A percentile compares a stretch with the other conserved stretches of the same genome.
These are phyloP conservation scores for Luzula sylvatica DNA, from an alignment of 176 grass and related monocot species.

Conservation along the genomic window DNA sequence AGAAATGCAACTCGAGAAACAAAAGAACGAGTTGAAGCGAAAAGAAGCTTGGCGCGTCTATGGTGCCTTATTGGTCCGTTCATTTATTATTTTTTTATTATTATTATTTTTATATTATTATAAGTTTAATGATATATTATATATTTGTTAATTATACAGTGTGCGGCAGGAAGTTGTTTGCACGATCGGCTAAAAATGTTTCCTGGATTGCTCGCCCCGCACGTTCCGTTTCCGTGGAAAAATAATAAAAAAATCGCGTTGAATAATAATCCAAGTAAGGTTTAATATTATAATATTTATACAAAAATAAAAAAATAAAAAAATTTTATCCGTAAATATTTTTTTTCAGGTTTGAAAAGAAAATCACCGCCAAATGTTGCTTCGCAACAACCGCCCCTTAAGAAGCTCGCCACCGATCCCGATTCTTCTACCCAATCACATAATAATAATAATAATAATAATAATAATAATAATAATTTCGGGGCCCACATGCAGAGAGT, in stretches of 20 bases:
- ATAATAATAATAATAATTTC: constrained; percentile 8
- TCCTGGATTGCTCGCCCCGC: constrained; percentile 48
- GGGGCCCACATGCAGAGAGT: constrained; percentile 25
- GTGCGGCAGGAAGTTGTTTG: constrained; percentile 86
- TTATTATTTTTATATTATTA: too few species aligned
- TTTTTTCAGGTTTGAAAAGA: constrained; percentile 44
- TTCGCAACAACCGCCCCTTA: constrained; percentile 44
- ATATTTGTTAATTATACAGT: too few species aligned
- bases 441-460: too few species aligned
- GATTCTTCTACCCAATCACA: not conserved
- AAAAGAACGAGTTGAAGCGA: constrained; percentile 90
- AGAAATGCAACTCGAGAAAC: constrained; percentile 81
- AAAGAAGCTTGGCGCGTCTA: constrained; percentile 97
- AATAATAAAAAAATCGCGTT: constrained; percentile 45
- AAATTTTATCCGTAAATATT: too few species aligned
- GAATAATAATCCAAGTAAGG: constrained; percentile 52
- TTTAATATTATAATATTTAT: not conserved
- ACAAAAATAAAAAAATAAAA: too few species aligned
- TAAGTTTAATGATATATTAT: too few species aligned
- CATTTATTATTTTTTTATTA: too few species aligned
- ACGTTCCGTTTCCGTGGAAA: constrained; percentile 25
- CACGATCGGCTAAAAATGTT: constrained; percentile 72
- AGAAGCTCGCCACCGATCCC: constrained; percentile 49
- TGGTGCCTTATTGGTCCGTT: constrained; percentile 62
- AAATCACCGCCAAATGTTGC: constrained; percentile 41